Evolutionary conservation across 1,284 basidiomycete genomes (phyloP).

Genomic region (Puccinia horiana): DNA sequence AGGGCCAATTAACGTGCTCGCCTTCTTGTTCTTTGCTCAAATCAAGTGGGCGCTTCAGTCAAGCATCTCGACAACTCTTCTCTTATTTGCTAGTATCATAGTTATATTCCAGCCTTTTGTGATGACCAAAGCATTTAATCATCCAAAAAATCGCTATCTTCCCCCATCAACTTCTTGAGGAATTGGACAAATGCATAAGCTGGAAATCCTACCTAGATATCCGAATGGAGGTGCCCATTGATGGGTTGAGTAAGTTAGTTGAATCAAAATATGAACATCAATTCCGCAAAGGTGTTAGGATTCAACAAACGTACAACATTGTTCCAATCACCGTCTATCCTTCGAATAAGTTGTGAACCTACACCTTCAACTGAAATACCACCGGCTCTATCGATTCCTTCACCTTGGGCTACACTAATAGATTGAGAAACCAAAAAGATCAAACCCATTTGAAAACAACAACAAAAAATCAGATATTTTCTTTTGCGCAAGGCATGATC

Average conservation of each 20-base stretch:
- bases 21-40: no score
- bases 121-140: constrained; percentile 30
- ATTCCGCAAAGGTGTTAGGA: not conserved
- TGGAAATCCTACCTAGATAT: constrained; percentile 31
- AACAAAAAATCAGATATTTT: no score
- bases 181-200: constrained; percentile 31
- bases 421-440: not conserved
- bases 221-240: not conserved
- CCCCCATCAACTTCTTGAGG: constrained; percentile 17
- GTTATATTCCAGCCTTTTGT: no score
- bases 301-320: constrained; percentile 14
- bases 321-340: constrained; percentile 44
- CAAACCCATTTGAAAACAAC: no score
- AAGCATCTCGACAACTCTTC: no score
- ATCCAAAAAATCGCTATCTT: constrained; percentile 36
- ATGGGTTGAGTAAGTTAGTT: not conserved
- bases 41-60: no score
- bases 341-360: constrained; percentile 22
- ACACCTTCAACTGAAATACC: constrained; percentile 32
- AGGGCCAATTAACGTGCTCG: no score
- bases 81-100: no score
- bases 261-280: not conserved
- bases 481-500: no score
- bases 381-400: constrained; percentile 44
- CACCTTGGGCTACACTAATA: constrained; percentile 27